Evolutionary conservation across 176 grass and related monocot species (phyloP), one percentile per base, ranked within the genome.

Genomic region (Aegilops bicornis): DNA sequence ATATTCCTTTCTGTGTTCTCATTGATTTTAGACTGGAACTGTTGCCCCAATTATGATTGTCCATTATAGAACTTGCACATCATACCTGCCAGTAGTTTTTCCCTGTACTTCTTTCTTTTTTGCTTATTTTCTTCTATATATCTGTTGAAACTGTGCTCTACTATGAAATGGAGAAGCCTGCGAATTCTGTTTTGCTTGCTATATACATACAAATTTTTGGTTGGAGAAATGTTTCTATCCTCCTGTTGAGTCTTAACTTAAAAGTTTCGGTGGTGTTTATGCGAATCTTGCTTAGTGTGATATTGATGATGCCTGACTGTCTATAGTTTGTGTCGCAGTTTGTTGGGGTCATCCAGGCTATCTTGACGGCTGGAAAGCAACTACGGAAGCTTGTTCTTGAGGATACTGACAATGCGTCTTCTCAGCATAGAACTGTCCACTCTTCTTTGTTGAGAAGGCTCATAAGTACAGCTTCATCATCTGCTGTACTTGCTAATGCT

Each of bases 371-470:
- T 82, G 96, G 88, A 78, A 98, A 94, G 82, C 88, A 94, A 86
- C 81, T 98, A 67, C 90, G 85, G 81, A 92, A 91, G 37, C 84
- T 98, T 95, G 62, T 82, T 78, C 77, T 83, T 63, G 86, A 89
- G 6, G 84, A 92, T 86, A 76, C 83, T 35, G 74, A 24, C 15
- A 81, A 7, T 30, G 40, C 20, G 23, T 86, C 73, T 22, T 88
- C 89, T 69, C 89, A 86, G 35, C 68, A 79, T 65, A 89, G 60
- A 81, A 73, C 63, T 79, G 81, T 92, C 50, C 79, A 78, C 73
- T 94, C 93, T 78, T 58, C 88, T 92, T 89, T 95, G 43, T 79
- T 98, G 31, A 98, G 87, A 98, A 95, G 91, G 79, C 71, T 98
- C 58, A 91, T 94, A 76, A 90, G 78, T 85, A 91, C 91, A 78